phyloP scores from a whole-genome alignment of 2,329 filamentous ascomycete genomes.

The Myriosclerotinia curreyana region DNA sequence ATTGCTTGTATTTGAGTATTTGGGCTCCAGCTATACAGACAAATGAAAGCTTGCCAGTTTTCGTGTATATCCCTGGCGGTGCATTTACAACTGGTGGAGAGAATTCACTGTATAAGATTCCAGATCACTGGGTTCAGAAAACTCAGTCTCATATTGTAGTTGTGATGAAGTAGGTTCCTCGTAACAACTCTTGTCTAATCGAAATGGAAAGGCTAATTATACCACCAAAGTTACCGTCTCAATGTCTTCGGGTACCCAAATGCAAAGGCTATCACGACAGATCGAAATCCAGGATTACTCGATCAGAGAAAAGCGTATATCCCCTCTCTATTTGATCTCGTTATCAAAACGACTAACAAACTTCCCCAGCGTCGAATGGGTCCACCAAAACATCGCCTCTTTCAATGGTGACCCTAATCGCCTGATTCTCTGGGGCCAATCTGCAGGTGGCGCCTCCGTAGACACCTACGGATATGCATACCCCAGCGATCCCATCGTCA shows the following conservation, averaged over 20 bases:
- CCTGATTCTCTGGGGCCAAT: slow-evolving; percentile 64
- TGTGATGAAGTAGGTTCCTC: slow-evolving; percentile 8
- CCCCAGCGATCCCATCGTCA: slow-evolving; percentile 33
- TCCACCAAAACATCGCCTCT: slow-evolving; percentile 48
- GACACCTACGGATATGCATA: slow-evolving; percentile 35
- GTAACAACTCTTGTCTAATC: background rate
- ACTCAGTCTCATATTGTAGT: slow-evolving; percentile 9
- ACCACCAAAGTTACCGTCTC: slow-evolving; percentile 33
- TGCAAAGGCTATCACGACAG: slow-evolving; percentile 27
- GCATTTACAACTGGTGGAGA: slow-evolving; percentile 37
- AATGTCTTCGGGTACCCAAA: slow-evolving; percentile 38
- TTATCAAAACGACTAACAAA: slow-evolving; percentile 50
- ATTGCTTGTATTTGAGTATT: slow-evolving; percentile 42
- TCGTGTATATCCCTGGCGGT: slow-evolving; percentile 47
- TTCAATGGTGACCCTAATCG: slow-evolving; percentile 67
- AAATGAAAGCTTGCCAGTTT: slow-evolving; percentile 40
- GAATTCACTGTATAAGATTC: slow-evolving; percentile 5
- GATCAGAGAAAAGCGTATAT: slow-evolving; percentile 62
- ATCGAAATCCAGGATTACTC: slow-evolving; percentile 47
- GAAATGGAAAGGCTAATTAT: background rate
- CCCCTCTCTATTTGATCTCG: slow-evolving; percentile 28
- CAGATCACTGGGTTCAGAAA: slow-evolving; percentile 11
- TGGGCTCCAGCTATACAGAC: slow-evolving; percentile 37
- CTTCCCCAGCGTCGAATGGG: slow-evolving; percentile 44
- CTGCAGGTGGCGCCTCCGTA: slow-evolving; percentile 50